Evolutionary conservation across 2,329 filamentous ascomycete species (phyloP).

Genomic region (Aspergillus sp.): DNA sequence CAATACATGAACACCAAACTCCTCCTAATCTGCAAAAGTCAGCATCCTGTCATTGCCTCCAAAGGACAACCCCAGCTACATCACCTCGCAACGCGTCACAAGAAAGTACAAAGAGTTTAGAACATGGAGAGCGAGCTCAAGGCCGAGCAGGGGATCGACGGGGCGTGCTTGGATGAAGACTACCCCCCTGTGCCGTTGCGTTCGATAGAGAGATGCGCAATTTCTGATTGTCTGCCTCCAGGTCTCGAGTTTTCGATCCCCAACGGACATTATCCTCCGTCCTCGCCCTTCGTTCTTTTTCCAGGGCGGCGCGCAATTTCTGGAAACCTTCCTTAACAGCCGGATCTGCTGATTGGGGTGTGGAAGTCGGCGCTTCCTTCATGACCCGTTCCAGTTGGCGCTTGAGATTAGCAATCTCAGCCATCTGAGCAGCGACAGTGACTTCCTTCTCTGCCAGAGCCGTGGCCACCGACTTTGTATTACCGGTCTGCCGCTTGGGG

Average conservation of each 20-base stretch:
- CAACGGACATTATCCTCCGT: conserved; percentile 11
- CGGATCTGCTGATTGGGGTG: too few relatives aligned
- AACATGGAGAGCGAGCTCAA: too few relatives aligned
- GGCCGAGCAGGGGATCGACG: too few relatives aligned
- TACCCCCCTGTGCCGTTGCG: background rate
- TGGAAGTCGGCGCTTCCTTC: conserved; percentile 1
- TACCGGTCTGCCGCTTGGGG: conserved; percentile 7
- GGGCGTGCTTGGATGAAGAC: too few relatives aligned
- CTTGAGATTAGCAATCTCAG: conserved; percentile 7
- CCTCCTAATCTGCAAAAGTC: too few relatives aligned
- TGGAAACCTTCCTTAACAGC: conserved; percentile 2
- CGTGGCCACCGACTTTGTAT: conserved; percentile 7
- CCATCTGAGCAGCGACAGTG: conserved; percentile 6
- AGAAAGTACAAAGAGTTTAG: too few relatives aligned
- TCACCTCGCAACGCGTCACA: too few relatives aligned
- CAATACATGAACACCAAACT: too few relatives aligned
- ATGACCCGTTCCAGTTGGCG: conserved; percentile 6
- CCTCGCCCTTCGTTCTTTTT: conserved; percentile 6
- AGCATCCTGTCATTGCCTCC: too few relatives aligned
- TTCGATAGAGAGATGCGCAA: conserved; percentile 14
- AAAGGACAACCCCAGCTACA: too few relatives aligned
- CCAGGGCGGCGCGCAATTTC: conserved; percentile 7
- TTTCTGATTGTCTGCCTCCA: conserved; percentile 11
- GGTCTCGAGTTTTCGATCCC: conserved; percentile 5
- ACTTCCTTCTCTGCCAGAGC: conserved; percentile 10